phyloP scores from a whole-genome alignment of 2,329 filamentous ascomycete species.

The Diplodia sapinea region DNA sequence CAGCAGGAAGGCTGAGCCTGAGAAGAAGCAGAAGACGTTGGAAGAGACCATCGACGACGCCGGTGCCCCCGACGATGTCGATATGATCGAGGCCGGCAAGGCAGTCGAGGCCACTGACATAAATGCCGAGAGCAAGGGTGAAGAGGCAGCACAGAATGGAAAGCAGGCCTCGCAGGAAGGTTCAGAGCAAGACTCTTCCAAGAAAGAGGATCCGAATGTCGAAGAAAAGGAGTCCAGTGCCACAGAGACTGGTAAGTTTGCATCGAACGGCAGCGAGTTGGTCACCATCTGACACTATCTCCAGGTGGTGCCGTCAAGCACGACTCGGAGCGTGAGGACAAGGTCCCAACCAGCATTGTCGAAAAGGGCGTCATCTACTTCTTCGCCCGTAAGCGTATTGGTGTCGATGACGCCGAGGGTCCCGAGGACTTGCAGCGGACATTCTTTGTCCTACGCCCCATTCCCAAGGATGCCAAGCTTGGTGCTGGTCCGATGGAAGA shows the following conservation, averaged over 20 bases:
- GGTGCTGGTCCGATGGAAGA: slow-evolving; percentile 63
- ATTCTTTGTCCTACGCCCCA: slow-evolving; percentile 78
- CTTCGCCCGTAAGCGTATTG: slow-evolving; percentile 81
- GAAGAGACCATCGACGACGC: slow-evolving; percentile 55
- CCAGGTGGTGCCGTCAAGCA: slow-evolving; percentile 54
- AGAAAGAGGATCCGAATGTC: slow-evolving; percentile 14
- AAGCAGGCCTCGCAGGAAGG: slow-evolving; percentile 25
- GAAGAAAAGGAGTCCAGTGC: neutral
- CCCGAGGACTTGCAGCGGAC: slow-evolving; percentile 77
- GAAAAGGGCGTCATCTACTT: slow-evolving; percentile 94
- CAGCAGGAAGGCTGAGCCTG: slow-evolving; percentile 45
- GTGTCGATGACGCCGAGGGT: slow-evolving; percentile 70
- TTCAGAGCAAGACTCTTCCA: slow-evolving; percentile 38
- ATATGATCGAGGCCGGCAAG: slow-evolving; percentile 37
- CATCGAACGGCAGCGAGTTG: neutral
- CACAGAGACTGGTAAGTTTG: neutral
- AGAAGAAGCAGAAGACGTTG: slow-evolving; percentile 58
- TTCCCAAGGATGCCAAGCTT: slow-evolving; percentile 72
- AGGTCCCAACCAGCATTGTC: slow-evolving; percentile 67
- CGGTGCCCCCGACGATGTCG: slow-evolving; percentile 36
- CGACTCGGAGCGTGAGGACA: slow-evolving; percentile 57
- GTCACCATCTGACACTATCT: neutral
- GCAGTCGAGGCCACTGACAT: slow-evolving; percentile 33
- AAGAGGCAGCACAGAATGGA: slow-evolving; percentile 6
- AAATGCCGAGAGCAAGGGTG: slow-evolving; percentile 36